phyloP scores from a whole-genome alignment of 352 stramenopile species.

The Phytophthora tentaculata region DNA sequence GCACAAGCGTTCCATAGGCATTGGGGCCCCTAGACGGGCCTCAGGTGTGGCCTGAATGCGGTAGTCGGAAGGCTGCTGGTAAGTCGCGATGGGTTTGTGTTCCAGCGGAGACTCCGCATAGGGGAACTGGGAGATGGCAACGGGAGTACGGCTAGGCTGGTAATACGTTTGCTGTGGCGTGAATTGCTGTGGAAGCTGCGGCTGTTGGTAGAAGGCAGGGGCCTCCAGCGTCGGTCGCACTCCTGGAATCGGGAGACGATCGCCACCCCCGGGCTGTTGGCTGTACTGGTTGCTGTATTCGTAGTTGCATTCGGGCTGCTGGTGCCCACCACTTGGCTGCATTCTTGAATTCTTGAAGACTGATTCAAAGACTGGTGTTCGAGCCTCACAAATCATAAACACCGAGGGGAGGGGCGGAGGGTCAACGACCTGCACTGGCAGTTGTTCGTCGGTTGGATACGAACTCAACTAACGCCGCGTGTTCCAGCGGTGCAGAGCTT shows the following conservation, averaged over 20 bases:
- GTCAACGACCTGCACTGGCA: conserved; percentile 8
- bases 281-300: conserved; percentile 35
- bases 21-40: conserved; percentile 4
- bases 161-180: conserved; percentile 39
- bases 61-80: conserved; percentile 34
- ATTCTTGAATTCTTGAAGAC: conserved; percentile 48
- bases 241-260: conserved; percentile 21
- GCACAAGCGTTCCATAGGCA: conserved; percentile 50
- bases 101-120: conserved; percentile 40
- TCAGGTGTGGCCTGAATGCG: conserved; percentile 16
- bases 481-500: conserved; percentile 3
- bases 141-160: conserved; percentile 37
- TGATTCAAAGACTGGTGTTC: conserved; percentile 38
- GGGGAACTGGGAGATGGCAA: conserved; percentile 41
- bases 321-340: conserved; percentile 38
- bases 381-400: conserved; percentile 46
- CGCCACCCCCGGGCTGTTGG: conserved; percentile 17
- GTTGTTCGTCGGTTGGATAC: conserved; percentile 6
- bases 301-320: conserved; percentile 34
- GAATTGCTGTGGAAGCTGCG: conserved; percentile 27
- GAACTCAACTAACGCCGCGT: conserved; percentile 3
- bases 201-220: conserved; percentile 33
- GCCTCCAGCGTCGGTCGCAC: conserved; percentile 37
- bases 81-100: conserved; percentile 38
- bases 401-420: conserved; percentile 1